Evolutionary conservation across 2,329 filamentous ascomycete species (phyloP).

Genomic region (Colletotrichum sp.): DNA sequence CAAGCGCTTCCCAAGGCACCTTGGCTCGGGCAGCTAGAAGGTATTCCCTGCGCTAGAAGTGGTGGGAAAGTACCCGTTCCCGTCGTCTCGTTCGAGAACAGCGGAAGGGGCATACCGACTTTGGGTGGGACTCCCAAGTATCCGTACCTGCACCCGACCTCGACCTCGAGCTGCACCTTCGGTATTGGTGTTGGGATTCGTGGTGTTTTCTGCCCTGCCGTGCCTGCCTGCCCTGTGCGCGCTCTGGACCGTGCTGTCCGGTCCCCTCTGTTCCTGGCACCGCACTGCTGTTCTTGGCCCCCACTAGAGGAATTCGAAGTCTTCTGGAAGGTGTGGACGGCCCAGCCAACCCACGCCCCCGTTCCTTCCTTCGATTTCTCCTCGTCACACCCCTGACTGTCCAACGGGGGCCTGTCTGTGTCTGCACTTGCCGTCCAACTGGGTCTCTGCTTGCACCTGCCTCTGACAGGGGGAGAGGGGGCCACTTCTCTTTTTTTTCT

Average conservation of each 20-base stretch:
- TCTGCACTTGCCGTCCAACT: background rate
- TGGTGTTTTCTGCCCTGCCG: background rate
- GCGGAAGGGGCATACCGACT: background rate
- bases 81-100: background rate
- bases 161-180: no score
- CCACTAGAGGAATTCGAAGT: slow-evolving; percentile 5
- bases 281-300: background rate
- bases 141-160: background rate
- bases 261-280: background rate
- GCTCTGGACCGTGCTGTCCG: background rate
- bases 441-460: background rate
- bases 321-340: slow-evolving; percentile 18
- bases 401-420: background rate
- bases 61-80: background rate
- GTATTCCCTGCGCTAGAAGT: background rate
- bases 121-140: background rate
- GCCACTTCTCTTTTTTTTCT: background rate
- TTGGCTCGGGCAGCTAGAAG: background rate
- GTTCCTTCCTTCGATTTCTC: background rate
- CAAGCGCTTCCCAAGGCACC: background rate
- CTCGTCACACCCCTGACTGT: background rate
- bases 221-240: background rate
- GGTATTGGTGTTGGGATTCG: background rate
- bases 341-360: background rate
- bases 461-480: background rate